These are phyloP conservation scores for Raddia distichophylla DNA, from an alignment of 176 grass and related monocot genomes.

Conservation along the genomic window DNA sequence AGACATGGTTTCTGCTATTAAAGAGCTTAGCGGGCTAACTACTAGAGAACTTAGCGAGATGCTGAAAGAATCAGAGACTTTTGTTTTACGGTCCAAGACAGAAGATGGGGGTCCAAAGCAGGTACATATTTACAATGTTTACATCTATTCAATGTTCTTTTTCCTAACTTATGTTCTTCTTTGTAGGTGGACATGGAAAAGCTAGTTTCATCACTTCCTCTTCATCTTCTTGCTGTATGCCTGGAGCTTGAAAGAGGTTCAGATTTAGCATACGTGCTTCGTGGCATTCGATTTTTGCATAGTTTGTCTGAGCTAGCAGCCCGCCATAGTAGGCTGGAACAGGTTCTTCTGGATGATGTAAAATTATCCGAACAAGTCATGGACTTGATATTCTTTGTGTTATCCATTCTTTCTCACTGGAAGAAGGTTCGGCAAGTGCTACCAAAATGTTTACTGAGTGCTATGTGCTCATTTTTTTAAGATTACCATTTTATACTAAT, in stretches of 20 bases:
- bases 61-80: slow-evolving; percentile 86
- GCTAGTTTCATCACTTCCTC: slow-evolving; percentile 70
- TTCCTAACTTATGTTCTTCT: slow-evolving; percentile 21
- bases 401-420: slow-evolving; percentile 75
- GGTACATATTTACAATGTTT: slow-evolving; percentile 48
- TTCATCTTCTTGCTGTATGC: slow-evolving; percentile 75
- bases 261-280: slow-evolving; percentile 70
- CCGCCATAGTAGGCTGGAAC: slow-evolving; percentile 86
- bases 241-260: slow-evolving; percentile 63
- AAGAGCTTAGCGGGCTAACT: slow-evolving; percentile 71
- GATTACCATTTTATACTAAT: slow-evolving; percentile 46
- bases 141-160: not conserved
- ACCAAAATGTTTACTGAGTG: slow-evolving; percentile 33
- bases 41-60: slow-evolving; percentile 70
- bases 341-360: slow-evolving; percentile 90
- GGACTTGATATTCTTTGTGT: slow-evolving; percentile 81
- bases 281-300: slow-evolving; percentile 79
- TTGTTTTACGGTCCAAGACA: slow-evolving; percentile 61
- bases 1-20: slow-evolving; percentile 67
- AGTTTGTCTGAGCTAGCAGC: slow-evolving; percentile 78
- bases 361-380: slow-evolving; percentile 91
- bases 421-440: slow-evolving; percentile 63
- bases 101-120: slow-evolving; percentile 59
- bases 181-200: slow-evolving; percentile 89
- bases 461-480: slow-evolving; percentile 21